Evolutionary conservation across 2,329 filamentous ascomycete genomes (phyloP).

Genomic region (Pseudophaeomoniella oleicola): DNA sequence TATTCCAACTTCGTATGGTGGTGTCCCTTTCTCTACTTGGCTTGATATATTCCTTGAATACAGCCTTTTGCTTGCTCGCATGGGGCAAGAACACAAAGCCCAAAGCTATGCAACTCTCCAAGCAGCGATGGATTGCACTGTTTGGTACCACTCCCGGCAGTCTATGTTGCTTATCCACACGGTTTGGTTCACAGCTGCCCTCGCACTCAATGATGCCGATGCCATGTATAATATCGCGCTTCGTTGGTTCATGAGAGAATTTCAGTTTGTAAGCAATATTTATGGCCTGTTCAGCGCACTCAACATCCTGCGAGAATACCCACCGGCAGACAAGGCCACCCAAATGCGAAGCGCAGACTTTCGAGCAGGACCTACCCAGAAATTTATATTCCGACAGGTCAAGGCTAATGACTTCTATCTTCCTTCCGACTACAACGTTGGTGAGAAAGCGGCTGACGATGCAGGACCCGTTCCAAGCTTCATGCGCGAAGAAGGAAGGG

Average conservation of each 20-base stretch:
- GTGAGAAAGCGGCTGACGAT: slow-evolving; percentile 6
- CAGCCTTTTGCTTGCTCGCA: slow-evolving; percentile 58
- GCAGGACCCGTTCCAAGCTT: slow-evolving; percentile 19
- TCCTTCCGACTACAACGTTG: slow-evolving; percentile 29
- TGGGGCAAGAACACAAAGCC: slow-evolving; percentile 53
- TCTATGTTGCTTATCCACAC: slow-evolving; percentile 61
- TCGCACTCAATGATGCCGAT: slow-evolving; percentile 64
- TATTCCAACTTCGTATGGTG: slow-evolving; percentile 49
- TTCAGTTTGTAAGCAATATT: slow-evolving; percentile 63
- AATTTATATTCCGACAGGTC: slow-evolving; percentile 82
- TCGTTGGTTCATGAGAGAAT: slow-evolving; percentile 73
- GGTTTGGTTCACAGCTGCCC: slow-evolving; percentile 67
- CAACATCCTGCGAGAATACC: slow-evolving; percentile 61
- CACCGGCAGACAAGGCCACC: slow-evolving; percentile 35
- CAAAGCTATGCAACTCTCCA: slow-evolving; percentile 58
- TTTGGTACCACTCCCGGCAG: slow-evolving; percentile 60
- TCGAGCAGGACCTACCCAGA: slow-evolving; percentile 68
- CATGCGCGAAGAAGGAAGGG: slow-evolving; percentile 10
- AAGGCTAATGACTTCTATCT: slow-evolving; percentile 71
- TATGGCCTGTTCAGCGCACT: slow-evolving; percentile 71
- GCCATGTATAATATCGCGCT: slow-evolving; percentile 55
- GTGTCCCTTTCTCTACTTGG: slow-evolving; percentile 72
- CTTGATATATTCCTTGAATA: slow-evolving; percentile 83
- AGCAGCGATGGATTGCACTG: slow-evolving; percentile 61
- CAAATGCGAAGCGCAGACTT: slow-evolving; percentile 35